Base-by-base conservation (phyloP, 495 filamentous ascomycete genomes). In the Podospora appendiculata region DNA sequence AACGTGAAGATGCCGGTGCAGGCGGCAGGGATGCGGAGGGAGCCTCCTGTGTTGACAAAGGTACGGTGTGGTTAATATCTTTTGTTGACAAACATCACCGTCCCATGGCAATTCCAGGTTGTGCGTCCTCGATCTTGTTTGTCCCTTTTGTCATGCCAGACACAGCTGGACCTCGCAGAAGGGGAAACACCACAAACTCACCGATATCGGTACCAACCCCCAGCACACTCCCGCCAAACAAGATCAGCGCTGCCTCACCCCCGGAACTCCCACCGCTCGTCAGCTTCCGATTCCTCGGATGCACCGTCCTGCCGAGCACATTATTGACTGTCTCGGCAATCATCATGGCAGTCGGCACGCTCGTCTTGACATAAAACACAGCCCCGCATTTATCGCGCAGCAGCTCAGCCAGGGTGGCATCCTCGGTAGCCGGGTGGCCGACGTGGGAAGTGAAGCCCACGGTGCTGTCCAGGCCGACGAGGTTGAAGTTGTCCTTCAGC, bases 171-270 rank as follows among this genome's bases (percentile, higher is more conserved):
- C 25, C 5, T 25, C 25, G 25, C 25, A 5, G 25, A 25, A 1
- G 79, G 75, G 48, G 79, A 83, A 12, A 85, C 58, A 0, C 79
- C 81, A 46, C 75, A 72, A 52, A 78, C 82, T 62, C 78, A 0
- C 85, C 88, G 47, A 90, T 82, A 64, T 93, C 87, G 6, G 85
- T 88, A 0, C 81, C 79, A 9, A 84, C 53, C n/a, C 73, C 73
- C 17, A 75, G 47, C 3, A 69, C 45, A 50, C 66, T 69, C 7
- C 77, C 77, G 17, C 69, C 54, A 36, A 78, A 56, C 1, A 68
- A 71, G 3, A 73, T 42, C 32, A 81, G 57, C 1, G 78, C 79
- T 6, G 74, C 79, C 58, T 86, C 82, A 9, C 89, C 79, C 0
- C 82, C 83, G 1, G 77, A 76, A 32, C 76, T 80, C 5, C 85